These are phyloP conservation scores for Exutisphaerella laricina DNA, from an alignment of 2,329 filamentous ascomycete species.

Conservation along the genomic window DNA sequence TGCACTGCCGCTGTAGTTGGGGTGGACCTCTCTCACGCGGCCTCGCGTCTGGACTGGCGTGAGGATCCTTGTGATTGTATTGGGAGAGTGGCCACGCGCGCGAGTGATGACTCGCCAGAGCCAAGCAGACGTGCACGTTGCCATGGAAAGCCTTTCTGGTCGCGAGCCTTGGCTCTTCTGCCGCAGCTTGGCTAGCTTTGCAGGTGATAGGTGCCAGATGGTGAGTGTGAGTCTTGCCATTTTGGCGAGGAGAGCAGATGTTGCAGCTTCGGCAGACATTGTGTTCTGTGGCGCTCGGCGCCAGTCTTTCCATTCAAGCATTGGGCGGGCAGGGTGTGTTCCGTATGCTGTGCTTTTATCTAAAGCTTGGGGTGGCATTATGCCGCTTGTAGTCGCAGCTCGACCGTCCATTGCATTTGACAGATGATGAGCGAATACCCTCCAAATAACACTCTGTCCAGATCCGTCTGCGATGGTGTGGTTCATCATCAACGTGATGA, in stretches of 20 bases:
- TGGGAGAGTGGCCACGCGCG: constrained; percentile 9
- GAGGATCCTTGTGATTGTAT: constrained; percentile 6
- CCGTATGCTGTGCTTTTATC: constrained; percentile 11
- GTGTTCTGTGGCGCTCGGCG: constrained; percentile 5
- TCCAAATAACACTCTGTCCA: constrained; percentile 5
- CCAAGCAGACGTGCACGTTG: constrained; percentile 11
- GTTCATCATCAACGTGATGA: constrained; percentile 16
- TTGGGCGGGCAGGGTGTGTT: constrained; percentile 8
- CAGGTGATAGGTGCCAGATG: constrained; percentile 11
- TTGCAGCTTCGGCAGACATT: constrained; percentile 7
- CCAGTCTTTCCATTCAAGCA: constrained; percentile 17
- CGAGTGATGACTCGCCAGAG: constrained; percentile 10
- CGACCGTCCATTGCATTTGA: constrained; percentile 9
- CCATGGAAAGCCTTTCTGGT: constrained; percentile 8
- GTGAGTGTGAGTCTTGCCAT: constrained; percentile 9
- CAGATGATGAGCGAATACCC: constrained; percentile 13
- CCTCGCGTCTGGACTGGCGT: constrained; percentile 11
- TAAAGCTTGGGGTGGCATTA: constrained; percentile 9
- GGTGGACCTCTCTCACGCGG: constrained; percentile 11
- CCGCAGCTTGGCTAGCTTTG: constrained; percentile 8
- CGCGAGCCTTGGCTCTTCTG: constrained; percentile 5
- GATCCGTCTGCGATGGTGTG: constrained; percentile 14
- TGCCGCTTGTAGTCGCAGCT: constrained; percentile 1
- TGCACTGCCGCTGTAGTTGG: constrained; percentile 12
- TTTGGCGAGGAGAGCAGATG: constrained; percentile 1